Evolutionary conservation across 2,329 filamentous ascomycete species (phyloP).

Genomic region (Paracoccidioides lutzii): DNA sequence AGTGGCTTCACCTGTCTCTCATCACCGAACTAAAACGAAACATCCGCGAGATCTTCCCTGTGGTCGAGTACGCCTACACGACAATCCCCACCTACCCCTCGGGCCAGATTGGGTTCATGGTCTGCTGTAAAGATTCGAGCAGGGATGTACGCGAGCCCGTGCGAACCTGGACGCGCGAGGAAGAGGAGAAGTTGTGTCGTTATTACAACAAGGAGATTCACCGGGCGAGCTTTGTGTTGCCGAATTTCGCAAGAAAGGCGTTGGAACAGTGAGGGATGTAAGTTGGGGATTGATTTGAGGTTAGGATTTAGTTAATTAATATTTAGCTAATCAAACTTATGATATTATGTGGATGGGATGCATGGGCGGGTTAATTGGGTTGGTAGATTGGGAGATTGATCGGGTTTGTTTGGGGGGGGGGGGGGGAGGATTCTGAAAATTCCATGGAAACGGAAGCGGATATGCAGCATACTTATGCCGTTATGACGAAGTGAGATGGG

Average conservation of each 20-base stretch:
- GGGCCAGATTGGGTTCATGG: constrained; percentile 99
- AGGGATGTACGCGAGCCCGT: constrained; percentile 76
- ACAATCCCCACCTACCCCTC: constrained; percentile 98
- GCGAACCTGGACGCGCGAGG: constrained; percentile 66
- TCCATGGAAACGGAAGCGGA: no score
- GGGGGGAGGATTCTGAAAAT: no score
- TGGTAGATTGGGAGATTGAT: no score
- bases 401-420: no score
- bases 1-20: constrained; percentile 92
- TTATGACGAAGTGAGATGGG: no score
- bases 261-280: constrained; percentile 23
- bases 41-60: constrained; percentile 93
- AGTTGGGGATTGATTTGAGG: background rate
- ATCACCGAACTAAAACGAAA: constrained; percentile 94
- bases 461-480: no score
- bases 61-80: constrained; percentile 93
- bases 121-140: constrained; percentile 88
- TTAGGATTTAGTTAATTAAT: background rate
- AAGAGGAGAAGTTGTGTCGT: constrained; percentile 83
- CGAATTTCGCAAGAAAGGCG: constrained; percentile 78
- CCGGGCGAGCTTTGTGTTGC: constrained; percentile 83
- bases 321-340: background rate
- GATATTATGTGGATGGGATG: background rate
- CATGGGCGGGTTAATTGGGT: background rate
- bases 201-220: constrained; percentile 99